These are phyloP conservation scores for Hansenula sp. DNA, from an alignment of 1,139 yeast species.

Conservation along the genomic window DNA sequence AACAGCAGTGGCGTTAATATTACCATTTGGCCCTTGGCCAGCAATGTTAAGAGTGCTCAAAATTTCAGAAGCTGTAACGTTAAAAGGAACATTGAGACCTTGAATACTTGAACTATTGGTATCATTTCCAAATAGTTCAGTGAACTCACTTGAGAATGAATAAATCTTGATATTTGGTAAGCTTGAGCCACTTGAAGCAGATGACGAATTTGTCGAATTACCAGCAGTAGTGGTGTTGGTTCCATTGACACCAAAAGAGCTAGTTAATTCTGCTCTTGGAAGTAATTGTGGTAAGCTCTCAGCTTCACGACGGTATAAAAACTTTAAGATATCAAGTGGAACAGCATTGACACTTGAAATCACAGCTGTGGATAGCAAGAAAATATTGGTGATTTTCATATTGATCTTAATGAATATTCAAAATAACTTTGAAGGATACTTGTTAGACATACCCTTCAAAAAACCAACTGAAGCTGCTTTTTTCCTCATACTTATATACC, in stretches of 20 bases:
- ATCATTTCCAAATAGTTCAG: conserved; percentile 8
- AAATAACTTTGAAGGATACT: too few species aligned
- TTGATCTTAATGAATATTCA: too few species aligned
- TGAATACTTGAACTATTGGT: background rate
- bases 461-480: too few species aligned
- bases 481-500: too few species aligned
- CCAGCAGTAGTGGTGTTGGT: conserved; percentile 3
- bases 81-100: background rate
- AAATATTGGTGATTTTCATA: background rate
- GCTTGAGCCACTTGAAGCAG: background rate
- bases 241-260: background rate
- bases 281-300: background rate
- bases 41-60: background rate
- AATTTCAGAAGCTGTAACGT: conserved; percentile 1
- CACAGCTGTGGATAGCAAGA: background rate
- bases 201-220: background rate
- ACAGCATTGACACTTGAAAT: conserved; percentile 1
- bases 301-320: conserved; percentile 2
- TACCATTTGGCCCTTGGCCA: background rate
- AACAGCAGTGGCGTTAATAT: background rate
- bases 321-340: conserved; percentile 3
- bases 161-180: conserved; percentile 8
- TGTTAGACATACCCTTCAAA: too few species aligned
- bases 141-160: conserved; percentile 12
- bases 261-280: background rate